Evolutionary conservation across 345 rosid species (phyloP), one percentile per base, ranked within the genome.

Genomic region (Brassica rapa): DNA sequence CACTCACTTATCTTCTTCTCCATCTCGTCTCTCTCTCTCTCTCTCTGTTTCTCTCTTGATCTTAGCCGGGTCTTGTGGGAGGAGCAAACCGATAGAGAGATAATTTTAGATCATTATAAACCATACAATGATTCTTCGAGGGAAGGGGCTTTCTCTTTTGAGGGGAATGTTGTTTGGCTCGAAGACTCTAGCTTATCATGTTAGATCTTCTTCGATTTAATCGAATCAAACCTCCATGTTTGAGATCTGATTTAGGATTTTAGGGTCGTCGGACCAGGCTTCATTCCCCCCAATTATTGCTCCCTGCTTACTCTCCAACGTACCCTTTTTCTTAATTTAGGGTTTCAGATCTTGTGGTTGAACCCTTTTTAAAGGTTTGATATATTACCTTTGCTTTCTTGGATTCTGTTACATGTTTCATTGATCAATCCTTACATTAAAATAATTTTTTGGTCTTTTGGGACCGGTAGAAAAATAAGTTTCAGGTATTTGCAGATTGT

Each of bases 91-190:
- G 64, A 80, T 4, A 67, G 62, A 74, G 73, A 32, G 32, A 77
- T 21, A 66, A 21, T 1, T 24, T 39, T 2, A 49, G 55, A 60
- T 51, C 8, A n/a, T 46, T 30, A 63, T 15, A 75, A 75, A 63
- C 79, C 83, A 60, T 80, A 74, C 35, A 41, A 9, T n/a, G 69
- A n/a, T 37, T 72, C 66, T 53, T 60, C 14, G 9, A 56, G 21
- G 41, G 14, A 59, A 76, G 77, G 86, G 86, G 87, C 84, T 80
- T 77, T 73, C 62, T 74, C 51, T 84, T 88, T 89, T 91, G 92
- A 87, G 96, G 93, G 96, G 96, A 88, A 85, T 87, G 96, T 91
- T 91, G 96, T 91, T 92, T 86, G 96, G 93, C 90, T 87, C 96
- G 96, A 91, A 89, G 93, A 91, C 89, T 66, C 77, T 63, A 73